Base-by-base conservation (phyloP, 345 rosid genomes). In the Citrus mangshanensis region DNA sequence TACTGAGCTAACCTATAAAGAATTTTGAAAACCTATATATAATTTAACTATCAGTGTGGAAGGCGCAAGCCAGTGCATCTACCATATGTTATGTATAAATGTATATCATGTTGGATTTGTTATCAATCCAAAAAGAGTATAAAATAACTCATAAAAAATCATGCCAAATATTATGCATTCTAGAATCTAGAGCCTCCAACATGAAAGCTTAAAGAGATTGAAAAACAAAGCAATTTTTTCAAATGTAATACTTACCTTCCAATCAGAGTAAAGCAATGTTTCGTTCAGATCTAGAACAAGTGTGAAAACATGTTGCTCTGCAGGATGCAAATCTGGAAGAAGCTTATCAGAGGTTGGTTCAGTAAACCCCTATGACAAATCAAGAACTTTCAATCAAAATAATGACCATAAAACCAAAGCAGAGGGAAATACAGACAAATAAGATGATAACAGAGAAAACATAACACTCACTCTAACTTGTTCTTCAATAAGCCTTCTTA, bases 271-370 rank as follows among this genome's bases (percentile, higher is more conserved):
- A 70, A 94, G 89, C 72, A 95, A 80, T 46, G 99, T 95, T 86
- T 95, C 99, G 34, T 92, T 92, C 76, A 95, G 91, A 91, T 95
- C 99, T 37, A 95, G 88, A 87, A 95, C 98, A 37, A 95, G 97
- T 24, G 99, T 97, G 82, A 93, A 93, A 75, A 84, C 91, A 82
- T 94, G 86, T 79, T 96, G 98, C 76, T 91, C 97, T 65, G 87
- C 49, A 1, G 98, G 99, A 71, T 90, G 98, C 91, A 93, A 73
- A 85, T 97, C 99, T 40, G 99, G 99, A 77, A 97, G 99, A 88
- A 97, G 99, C 87, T 94, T 92, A 35, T 94, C 98, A 37, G 98
- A 93, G 74, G 93, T 88, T 72, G 99, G 99, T 79, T 97, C 99
- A 55, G 98, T 90, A 83, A 85, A 94, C 72, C 91, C 95, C 99